A percentile compares a stretch with the other conserved stretches of the same genome.
Conservation (phyloP, 176 grass and related monocot genomes). For the Oryza rufipogon region DNA sequence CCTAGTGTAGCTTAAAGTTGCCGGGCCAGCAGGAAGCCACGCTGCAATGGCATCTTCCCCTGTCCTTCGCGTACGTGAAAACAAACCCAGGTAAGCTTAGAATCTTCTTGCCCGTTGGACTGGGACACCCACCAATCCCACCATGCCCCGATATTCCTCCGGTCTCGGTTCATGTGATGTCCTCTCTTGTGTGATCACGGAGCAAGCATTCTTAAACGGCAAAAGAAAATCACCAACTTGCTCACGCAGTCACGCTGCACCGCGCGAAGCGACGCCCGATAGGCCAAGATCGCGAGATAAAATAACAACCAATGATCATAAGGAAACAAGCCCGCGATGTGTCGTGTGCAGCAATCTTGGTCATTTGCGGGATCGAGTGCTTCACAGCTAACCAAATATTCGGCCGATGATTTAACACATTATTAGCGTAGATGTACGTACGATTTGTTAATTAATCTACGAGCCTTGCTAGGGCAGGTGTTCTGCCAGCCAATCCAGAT, state of each 20-base stretch:
- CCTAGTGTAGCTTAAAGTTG: background rate
- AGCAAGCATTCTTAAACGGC: background rate
- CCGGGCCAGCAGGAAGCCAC: background rate
- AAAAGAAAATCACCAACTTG: background rate
- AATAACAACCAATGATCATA: slow-evolving; percentile 33
- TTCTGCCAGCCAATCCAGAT: background rate
- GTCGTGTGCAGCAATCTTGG: slow-evolving; percentile 17
- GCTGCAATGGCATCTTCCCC: too few species aligned
- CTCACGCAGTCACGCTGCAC: background rate
- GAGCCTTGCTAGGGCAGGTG: background rate
- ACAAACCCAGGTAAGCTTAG: background rate
- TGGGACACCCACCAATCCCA: background rate
- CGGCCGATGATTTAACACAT: background rate
- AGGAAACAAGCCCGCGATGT: background rate
- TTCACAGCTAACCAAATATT: background rate
- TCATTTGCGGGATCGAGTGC: background rate
- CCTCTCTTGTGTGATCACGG: background rate
- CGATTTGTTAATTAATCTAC: background rate
- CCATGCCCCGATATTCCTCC: background rate
- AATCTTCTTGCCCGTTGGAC: background rate
- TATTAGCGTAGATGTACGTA: background rate
- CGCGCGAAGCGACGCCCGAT: background rate
- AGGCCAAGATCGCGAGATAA: slow-evolving; percentile 29
- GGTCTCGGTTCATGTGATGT: background rate
- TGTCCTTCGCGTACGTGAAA: background rate